Base-by-base conservation (phyloP, 2,329 filamentous ascomycete genomes). In the Fusarium fujikuroi region DNA sequence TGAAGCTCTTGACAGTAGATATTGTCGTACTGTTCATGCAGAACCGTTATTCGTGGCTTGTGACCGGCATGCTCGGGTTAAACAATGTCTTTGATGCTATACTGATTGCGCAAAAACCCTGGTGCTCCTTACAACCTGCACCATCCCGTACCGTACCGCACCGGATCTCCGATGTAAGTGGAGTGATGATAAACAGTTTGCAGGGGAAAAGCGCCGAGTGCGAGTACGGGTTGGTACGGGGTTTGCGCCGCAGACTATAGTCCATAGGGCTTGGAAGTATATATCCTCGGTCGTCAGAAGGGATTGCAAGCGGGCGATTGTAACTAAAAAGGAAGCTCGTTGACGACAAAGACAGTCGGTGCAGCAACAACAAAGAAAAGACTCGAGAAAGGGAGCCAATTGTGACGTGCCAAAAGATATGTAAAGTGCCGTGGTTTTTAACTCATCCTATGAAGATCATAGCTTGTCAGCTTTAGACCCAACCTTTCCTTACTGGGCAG, bases 111-210 rank as follows among this genome's bases (percentile, higher is more conserved):
- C 49, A 37, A 52, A 56, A 52, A 39, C 69, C 54, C 54, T 46
- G 42, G 52, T 46, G 60, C 60, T 54, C 43, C 49, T 32, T 19
- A 16, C 14, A 34, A 39, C 18, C 40, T 67, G 53, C 64, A 46
- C 60, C n/a, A 36, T 36, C 18, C 50, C 46, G 61, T 61, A 32
- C 42, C 53, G 53, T 36, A 37, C 61, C 42, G 54, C 68, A 72
- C 64, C 47, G 66, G 71, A 75, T 71, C 74, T 73, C 70, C 68
- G 68, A 75, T 67, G 58, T 37, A 52, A 75, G 72, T 73, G 74
- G 74, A 59, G 74, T 75, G 69, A 60, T 34, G 39, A 36, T 25
- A 44, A 30, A 66, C 59, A 50, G 53, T 66, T 75, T 60, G 36
- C 63, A 68, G 63, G 60, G 66, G 44, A 54, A 30, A 67, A 64